phyloP scores from a whole-genome alignment of 768 basidiomycete genomes.

The Pleurotus sapidus region DNA sequence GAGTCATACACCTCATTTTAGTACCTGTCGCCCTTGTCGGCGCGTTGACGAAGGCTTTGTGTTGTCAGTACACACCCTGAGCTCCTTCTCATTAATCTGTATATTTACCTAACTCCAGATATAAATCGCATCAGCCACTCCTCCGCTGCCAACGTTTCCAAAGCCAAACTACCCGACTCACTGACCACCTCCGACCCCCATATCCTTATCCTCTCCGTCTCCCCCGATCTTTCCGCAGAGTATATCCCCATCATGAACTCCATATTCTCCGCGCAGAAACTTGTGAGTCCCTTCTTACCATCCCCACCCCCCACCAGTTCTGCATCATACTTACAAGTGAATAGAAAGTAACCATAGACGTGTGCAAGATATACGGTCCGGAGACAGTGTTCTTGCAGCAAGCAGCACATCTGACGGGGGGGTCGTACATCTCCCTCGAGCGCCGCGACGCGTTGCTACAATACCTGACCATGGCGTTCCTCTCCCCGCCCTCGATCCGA shows the following conservation, averaged over 20 bases:
- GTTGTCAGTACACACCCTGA: constrained; percentile 50
- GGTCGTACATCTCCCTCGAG: constrained; percentile 86
- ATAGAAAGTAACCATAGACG: constrained; percentile 96
- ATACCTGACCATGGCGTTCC: constrained; percentile 88
- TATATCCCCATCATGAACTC: constrained; percentile 99
- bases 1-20: constrained; percentile 11
- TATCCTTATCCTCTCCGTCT: constrained; percentile 80
- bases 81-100: constrained; percentile 13
- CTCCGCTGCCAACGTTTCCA: constrained; percentile 23
- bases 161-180: constrained; percentile 26
- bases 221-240: constrained; percentile 82
- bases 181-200: constrained; percentile 33
- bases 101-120: constrained; percentile 21
- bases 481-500: constrained; percentile 58
- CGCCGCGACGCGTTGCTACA: constrained; percentile 87
- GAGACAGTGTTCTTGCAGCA: constrained; percentile 97
- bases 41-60: constrained; percentile 89
- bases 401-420: constrained; percentile 92
- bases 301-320: constrained; percentile 5
- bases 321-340: neutral
- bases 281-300: constrained; percentile 47
- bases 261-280: constrained; percentile 98
- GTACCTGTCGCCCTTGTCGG: constrained; percentile 78
- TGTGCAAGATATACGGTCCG: constrained; percentile 85
- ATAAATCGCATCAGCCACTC: constrained; percentile 37